phyloP scores from a whole-genome alignment of 352 stramenopile species.

The Phytophthora pluvialis region DNA sequence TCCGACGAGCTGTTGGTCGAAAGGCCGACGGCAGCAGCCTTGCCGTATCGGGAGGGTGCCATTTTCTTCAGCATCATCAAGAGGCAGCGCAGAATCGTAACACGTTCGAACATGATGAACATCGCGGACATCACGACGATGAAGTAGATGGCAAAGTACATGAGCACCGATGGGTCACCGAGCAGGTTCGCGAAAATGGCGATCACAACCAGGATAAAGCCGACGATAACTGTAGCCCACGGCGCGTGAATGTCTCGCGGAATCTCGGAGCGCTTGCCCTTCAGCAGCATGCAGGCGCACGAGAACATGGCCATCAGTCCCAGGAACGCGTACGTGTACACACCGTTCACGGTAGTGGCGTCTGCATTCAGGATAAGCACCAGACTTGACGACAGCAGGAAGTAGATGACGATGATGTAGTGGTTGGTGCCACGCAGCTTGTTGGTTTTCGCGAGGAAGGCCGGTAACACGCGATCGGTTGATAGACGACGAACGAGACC shows the following conservation, averaged over 20 bases:
- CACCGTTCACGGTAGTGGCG: slow-evolving; percentile 66
- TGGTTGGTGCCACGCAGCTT: slow-evolving; percentile 66
- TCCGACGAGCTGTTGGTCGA: slow-evolving; percentile 2
- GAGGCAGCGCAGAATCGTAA: slow-evolving; percentile 75
- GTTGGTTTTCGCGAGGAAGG: slow-evolving; percentile 58
- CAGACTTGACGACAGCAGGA: slow-evolving; percentile 60
- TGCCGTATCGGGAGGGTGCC: slow-evolving; percentile 50
- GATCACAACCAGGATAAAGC: slow-evolving; percentile 54
- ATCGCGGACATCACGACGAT: slow-evolving; percentile 72
- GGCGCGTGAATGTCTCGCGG: slow-evolving; percentile 66
- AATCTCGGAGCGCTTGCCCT: slow-evolving; percentile 81
- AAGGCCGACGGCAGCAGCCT: slow-evolving; percentile 12
- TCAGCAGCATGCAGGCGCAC: slow-evolving; percentile 82
- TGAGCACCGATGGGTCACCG: slow-evolving; percentile 81
- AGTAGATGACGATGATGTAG: slow-evolving; percentile 77
- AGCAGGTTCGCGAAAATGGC: slow-evolving; percentile 80
- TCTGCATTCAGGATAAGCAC: slow-evolving; percentile 75
- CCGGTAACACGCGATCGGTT: slow-evolving; percentile 63
- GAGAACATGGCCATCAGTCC: slow-evolving; percentile 86
- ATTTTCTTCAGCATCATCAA: slow-evolving; percentile 70
- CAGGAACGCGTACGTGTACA: slow-evolving; percentile 90
- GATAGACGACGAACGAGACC: slow-evolving; percentile 75
- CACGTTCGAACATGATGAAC: slow-evolving; percentile 87
- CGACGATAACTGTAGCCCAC: slow-evolving; percentile 47
- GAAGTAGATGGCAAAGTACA: slow-evolving; percentile 90